Base-by-base conservation (phyloP, 768 basidiomycete species). In the Tylopilus balloui region DNA sequence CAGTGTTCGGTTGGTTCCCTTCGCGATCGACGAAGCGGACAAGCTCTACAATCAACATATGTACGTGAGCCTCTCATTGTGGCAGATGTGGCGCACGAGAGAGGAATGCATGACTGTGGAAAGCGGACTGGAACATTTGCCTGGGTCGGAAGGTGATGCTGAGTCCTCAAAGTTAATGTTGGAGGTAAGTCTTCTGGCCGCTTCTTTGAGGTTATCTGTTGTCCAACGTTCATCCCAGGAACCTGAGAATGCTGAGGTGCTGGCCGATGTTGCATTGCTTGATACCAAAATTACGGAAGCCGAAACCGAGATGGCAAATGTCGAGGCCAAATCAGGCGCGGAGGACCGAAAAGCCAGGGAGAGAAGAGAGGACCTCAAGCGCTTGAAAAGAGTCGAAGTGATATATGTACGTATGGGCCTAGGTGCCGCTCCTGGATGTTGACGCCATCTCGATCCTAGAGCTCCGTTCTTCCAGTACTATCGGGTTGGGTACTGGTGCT, bases 41-140 rank as follows among this genome's bases (percentile, higher is more conserved):
- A 81, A 80, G 45, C 76, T 99, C 37, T 98, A 94, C 65, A 80
- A 81, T 54, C 81, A 80, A 54, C 92, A 98, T 63, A 86, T 95
- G 82, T 86, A 96, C 61, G 77, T 97, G 51, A 88, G 90, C 41
- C 73, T 94, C 43, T 80, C 92, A 20, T 71, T 97, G 15, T 82
- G 83, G 72, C 96, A 99, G 71, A 91, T 94, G 82, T 97, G 92
- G 91, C 78, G 86, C 64, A 88, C 92, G 15, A 77, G 96, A 57
- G 94, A 97, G 67, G 95, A 98, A 61, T 97, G 88, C 62, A 90
- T 96, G 78, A 84, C 86, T 2, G 81, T 84, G 40, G 96, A 99
- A 71, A 92, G 92, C 61, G 96, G 96, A 12, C 68, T 96, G 51
- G 88, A 92, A 19, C 78, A 79, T 56, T 77, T 89, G 73, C 84